Base-by-base conservation (phyloP, 768 basidiomycete genomes). In the Lactarius akahatsu region DNA sequence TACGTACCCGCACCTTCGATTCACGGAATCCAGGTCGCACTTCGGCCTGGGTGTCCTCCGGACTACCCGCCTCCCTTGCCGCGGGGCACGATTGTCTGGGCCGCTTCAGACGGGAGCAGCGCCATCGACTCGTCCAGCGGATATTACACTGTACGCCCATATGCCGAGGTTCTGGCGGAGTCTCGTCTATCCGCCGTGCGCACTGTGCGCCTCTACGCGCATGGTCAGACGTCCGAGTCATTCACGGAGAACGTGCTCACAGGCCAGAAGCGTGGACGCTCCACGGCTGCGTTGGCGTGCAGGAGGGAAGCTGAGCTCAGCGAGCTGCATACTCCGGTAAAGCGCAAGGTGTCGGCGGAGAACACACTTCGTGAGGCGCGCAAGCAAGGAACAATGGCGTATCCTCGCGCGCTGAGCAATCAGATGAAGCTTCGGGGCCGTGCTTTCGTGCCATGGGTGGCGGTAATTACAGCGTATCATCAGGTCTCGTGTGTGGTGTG, bases 221-320 rank as follows among this genome's bases (percentile, higher is more conserved):
- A 36, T 57, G 32, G 56, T 20, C 34, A 57, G 18, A 36, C 56
- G 20, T 57, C 56, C 30, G 56, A 57, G 56, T 57, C 56, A 6
- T 57, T 32, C 20, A 20, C 8, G 9, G 34, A 18, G 18, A 34
- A 57, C 56, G 30, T 34, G 32, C 16, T 18, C 56, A 57, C 34
- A 11, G 34, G 56, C 32, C 30, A 20, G 18, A 57, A 57, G n/a
- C 56, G 56, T 30, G 30, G 20, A 9, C 56, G 56, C 30, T 16
- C 32, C 28, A n/a, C 9, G 16, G 56, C 34, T 8, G 56, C 56
- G 56, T 16, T 32, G 56, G 30, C 23, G 20, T 57, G 56, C 56
- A 57, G 13, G 30, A 30, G 16, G 34, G 56, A 57, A 30, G 18
- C 20, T 11, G 56, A 57, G 34, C 56, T 57, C 20, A 15, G 30